Percentiles rank a stretch among this genome's conserved stretches.
phyloP scores from a whole-genome alignment of 176 grass and related monocot genomes.

The Miscanthus lutarioriparius region DNA sequence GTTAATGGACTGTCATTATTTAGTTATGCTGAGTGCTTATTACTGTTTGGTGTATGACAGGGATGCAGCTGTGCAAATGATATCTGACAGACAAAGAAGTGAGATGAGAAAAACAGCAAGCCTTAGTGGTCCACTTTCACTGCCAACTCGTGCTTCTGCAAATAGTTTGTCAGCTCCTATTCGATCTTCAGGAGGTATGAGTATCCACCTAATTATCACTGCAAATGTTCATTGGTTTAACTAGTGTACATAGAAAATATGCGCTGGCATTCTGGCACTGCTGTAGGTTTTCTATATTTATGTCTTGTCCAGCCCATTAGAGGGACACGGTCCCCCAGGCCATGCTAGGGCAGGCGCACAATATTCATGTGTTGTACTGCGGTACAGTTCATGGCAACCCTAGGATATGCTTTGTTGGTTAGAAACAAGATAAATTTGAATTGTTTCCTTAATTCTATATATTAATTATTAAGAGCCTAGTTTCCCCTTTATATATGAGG shows the following conservation, averaged over 20 bases:
- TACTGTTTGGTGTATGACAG: constrained; percentile 44
- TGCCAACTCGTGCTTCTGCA: constrained; percentile 98
- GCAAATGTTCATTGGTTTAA: constrained; percentile 3
- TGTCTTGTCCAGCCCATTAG: neutral
- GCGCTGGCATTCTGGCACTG: neutral
- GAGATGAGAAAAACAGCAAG: constrained; percentile 69
- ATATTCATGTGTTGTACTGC: neutral
- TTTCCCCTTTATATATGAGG: neutral
- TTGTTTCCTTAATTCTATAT: neutral
- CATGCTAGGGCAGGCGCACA: neutral
- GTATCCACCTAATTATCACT: neutral
- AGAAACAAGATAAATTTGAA: neutral
- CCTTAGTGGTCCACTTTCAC: constrained; percentile 90
- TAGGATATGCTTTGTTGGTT: neutral
- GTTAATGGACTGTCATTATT: neutral
- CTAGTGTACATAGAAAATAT: neutral
- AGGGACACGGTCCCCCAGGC: neutral
- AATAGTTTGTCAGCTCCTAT: constrained; percentile 98
- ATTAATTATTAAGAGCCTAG: neutral
- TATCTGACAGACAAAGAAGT: constrained; percentile 67
- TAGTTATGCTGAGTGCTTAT: neutral
- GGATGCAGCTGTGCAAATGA: constrained; percentile 51
- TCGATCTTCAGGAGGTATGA: constrained; percentile 83
- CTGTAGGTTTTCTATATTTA: neutral
- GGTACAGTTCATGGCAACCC: neutral